Evolutionary conservation across 2,329 filamentous ascomycete genomes (phyloP).

Genomic region (Aspergillus vadensis): DNA sequence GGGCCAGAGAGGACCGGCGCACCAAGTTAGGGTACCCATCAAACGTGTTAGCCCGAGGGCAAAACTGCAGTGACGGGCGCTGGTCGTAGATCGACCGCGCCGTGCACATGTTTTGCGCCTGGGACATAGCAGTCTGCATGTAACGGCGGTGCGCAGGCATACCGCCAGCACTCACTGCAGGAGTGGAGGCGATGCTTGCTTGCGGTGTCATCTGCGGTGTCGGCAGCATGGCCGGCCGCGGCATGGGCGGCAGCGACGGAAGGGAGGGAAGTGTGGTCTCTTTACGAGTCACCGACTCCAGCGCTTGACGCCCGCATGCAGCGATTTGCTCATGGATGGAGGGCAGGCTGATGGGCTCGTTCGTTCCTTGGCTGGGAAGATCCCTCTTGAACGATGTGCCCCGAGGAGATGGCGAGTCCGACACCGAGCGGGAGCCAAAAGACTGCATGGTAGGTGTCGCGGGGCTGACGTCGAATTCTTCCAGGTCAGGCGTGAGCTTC

Average conservation of each 20-base stretch:
- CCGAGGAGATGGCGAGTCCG: constrained; percentile 36
- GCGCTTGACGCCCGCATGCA: constrained; percentile 44
- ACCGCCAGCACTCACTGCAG: constrained; percentile 60
- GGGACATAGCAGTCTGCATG: constrained; percentile 61
- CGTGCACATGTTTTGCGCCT: constrained; percentile 57
- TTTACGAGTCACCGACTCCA: constrained; percentile 53
- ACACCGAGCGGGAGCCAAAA: constrained; percentile 27
- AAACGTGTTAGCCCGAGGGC: constrained; percentile 40
- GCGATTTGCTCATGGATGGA: constrained; percentile 32
- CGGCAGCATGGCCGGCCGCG: constrained; percentile 58
- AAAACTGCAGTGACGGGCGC: constrained; percentile 43
- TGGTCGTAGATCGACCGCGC: constrained; percentile 60
- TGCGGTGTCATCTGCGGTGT: constrained; percentile 66
- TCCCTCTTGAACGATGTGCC: constrained; percentile 14
- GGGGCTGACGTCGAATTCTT: constrained; percentile 47
- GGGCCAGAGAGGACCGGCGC: constrained; percentile 53
- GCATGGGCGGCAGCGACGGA: constrained; percentile 56
- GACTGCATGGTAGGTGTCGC: constrained; percentile 32
- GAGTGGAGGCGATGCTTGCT: constrained; percentile 56
- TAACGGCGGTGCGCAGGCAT: constrained; percentile 56
- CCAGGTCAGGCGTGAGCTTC: constrained; percentile 59
- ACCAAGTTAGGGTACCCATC: constrained; percentile 53
- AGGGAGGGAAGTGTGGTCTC: constrained; percentile 48
- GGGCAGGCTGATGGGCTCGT: constrained; percentile 26
- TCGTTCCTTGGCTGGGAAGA: constrained; percentile 17